Evolutionary conservation across 1,284 basidiomycete genomes (phyloP).

Genomic region (Rhodotorula sp.): DNA sequence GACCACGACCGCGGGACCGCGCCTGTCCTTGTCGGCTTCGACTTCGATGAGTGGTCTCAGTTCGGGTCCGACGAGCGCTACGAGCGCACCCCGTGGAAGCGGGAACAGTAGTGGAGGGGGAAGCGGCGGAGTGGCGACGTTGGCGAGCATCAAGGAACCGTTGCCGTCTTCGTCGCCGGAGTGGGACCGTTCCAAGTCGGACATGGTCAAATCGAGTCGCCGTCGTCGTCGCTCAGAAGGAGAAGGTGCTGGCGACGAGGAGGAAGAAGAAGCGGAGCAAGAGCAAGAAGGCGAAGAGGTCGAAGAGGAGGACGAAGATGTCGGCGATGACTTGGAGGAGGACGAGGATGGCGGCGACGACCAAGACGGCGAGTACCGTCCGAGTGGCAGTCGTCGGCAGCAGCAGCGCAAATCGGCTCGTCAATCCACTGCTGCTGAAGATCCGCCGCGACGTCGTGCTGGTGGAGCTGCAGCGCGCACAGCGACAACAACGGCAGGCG

Average conservation of each 20-base stretch:
- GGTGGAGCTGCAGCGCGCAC: too few relatives aligned
- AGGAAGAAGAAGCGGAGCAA: neutral
- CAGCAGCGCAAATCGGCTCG: constrained; percentile 3
- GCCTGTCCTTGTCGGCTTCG: neutral
- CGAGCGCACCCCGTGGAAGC: neutral
- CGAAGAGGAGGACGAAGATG: neutral
- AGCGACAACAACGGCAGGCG: neutral
- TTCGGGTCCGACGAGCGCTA: neutral
- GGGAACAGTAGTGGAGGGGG: neutral
- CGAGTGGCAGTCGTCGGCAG: neutral
- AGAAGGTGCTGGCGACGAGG: neutral
- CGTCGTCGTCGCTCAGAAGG: neutral
- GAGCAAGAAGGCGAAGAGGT: neutral
- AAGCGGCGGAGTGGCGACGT: neutral
- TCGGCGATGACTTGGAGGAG: neutral
- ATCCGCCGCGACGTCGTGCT: too few relatives aligned
- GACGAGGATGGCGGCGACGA: neutral
- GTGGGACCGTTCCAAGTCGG: neutral
- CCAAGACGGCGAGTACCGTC: neutral
- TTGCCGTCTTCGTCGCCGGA: neutral
- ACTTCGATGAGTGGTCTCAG: neutral
- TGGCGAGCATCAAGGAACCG: neutral
- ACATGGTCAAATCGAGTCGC: neutral
- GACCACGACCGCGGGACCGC: neutral
- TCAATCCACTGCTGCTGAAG: too few relatives aligned